phyloP scores from a whole-genome alignment of 306 rosid genomes.

The Casuarina equisetifolia region DNA sequence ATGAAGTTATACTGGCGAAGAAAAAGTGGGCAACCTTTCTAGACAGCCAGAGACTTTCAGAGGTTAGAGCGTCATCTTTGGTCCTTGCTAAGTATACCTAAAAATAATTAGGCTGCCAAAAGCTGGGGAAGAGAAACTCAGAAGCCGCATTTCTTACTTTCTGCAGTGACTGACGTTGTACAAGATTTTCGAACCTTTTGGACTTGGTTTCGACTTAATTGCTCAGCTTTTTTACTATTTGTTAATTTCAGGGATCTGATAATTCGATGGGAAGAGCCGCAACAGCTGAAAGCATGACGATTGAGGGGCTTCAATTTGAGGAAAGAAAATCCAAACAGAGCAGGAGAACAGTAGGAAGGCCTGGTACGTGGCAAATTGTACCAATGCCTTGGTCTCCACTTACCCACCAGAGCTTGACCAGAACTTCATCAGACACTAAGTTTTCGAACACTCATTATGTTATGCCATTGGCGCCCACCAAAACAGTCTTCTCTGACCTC shows the following conservation, averaged over 20 bases:
- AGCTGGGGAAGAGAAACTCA: constrained; percentile 37
- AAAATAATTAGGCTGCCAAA: constrained; percentile 18
- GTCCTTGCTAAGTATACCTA: constrained; percentile 32
- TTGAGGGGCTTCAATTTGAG: constrained; percentile 28
- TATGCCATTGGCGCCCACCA: constrained; percentile 22
- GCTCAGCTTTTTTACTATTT: constrained; percentile 2
- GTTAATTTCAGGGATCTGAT: constrained; percentile 50
- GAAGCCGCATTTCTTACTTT: constrained; percentile 40
- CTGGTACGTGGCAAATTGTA: constrained; percentile 31
- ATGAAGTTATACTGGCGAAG: constrained; percentile 57
- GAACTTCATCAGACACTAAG: constrained; percentile 22
- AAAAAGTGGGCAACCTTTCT: constrained; percentile 55
- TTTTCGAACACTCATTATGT: constrained; percentile 17
- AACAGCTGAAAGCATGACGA: constrained; percentile 35
- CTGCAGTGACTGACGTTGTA: constrained; percentile 40
- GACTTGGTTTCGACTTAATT: constrained; percentile 24
- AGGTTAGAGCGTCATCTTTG: constrained; percentile 26
- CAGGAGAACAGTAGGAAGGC: constrained; percentile 13
- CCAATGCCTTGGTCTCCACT: constrained; percentile 30
- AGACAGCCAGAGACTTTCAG: constrained; percentile 44
- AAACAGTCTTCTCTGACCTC: constrained; percentile 24
- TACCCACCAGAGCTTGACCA: constrained; percentile 7
- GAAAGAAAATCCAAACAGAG: constrained; percentile 30
- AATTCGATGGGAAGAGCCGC: constrained; percentile 31
- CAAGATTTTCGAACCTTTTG: constrained; percentile 30